Percentiles rank a stretch among this genome's conserved stretches.
Conservation (phyloP, 1,284 basidiomycete genomes). For the Cryptococcus sp. region DNA sequence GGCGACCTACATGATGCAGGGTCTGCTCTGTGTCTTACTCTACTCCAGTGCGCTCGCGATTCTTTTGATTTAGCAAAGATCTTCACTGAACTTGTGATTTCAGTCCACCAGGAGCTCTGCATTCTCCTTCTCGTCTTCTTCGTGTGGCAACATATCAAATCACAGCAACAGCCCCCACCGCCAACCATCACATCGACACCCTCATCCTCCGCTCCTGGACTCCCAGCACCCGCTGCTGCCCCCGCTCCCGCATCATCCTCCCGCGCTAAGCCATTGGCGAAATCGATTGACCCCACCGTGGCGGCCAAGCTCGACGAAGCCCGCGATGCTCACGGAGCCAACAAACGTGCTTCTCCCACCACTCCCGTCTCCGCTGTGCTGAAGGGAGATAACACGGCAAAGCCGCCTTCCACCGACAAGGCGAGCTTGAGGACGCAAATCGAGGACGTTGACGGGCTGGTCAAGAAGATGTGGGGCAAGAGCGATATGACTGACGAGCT, state of each 20-base stretch:
- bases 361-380: not conserved
- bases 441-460: constrained; percentile 7
- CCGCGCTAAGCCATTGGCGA: not conserved
- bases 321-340: not conserved
- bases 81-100: too few relatives aligned
- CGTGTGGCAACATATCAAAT: constrained; percentile 17
- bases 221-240: not conserved
- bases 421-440: not conserved
- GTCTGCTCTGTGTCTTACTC: constrained; percentile 23
- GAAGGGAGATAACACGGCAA: not conserved
- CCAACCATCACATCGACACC: not conserved
- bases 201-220: not conserved
- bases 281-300: not conserved
- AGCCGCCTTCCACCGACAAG: not conserved
- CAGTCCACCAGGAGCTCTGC: constrained; percentile 23
- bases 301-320: constrained; percentile 1
- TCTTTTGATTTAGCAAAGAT: too few relatives aligned
- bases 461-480: constrained; percentile 3
- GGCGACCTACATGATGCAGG: constrained; percentile 28
- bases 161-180: constrained; percentile 1
- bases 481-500: constrained; percentile 2
- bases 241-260: not conserved
- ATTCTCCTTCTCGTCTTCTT: constrained; percentile 23
- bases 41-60: constrained; percentile 21
- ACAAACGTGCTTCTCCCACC: not conserved